These are phyloP conservation scores for Phytophthora meadii DNA, from an alignment of 352 stramenopile genomes.

Conservation along the genomic window DNA sequence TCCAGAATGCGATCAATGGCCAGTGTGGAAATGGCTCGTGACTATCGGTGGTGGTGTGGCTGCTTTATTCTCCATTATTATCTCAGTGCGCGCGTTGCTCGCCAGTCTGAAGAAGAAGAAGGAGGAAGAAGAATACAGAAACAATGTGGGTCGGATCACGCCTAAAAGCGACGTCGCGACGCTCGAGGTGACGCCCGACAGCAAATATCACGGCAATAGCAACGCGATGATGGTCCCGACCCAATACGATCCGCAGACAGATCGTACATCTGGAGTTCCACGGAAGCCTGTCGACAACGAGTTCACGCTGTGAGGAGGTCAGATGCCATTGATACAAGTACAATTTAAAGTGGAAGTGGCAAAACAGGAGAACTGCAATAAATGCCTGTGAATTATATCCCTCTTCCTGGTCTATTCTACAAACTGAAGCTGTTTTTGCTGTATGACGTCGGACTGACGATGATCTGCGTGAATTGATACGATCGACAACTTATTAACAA, in stretches of 20 bases:
- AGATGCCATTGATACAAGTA: slow-evolving; percentile 8
- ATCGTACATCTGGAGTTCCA: slow-evolving; percentile 14
- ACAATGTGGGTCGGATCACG: slow-evolving; percentile 10
- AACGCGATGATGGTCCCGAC: slow-evolving; percentile 17
- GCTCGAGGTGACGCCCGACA: slow-evolving; percentile 32
- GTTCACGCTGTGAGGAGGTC: slow-evolving; percentile 37
- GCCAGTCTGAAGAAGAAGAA: slow-evolving; percentile 41
- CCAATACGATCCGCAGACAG: slow-evolving; percentile 30
- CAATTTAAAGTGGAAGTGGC: slow-evolving; percentile 11
- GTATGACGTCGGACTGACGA: slow-evolving; percentile 12
- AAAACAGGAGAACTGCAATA: neutral
- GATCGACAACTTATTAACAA: slow-evolving; percentile 8
- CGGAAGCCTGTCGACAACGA: slow-evolving; percentile 35
- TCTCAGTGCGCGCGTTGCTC: slow-evolving; percentile 56
- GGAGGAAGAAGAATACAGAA: slow-evolving; percentile 12
- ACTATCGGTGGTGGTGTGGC: slow-evolving; percentile 66
- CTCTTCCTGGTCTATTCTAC: neutral
- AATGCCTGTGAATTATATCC: slow-evolving; percentile 1
- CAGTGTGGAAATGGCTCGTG: slow-evolving; percentile 64
- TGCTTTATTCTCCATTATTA: slow-evolving; percentile 62
- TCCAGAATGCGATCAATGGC: slow-evolving; percentile 55
- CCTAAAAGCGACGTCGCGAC: slow-evolving; percentile 38
- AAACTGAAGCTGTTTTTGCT: neutral
- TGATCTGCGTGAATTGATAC: slow-evolving; percentile 6
- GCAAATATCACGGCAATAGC: slow-evolving; percentile 23